Evolutionary conservation across 2,329 filamentous ascomycete species (phyloP).

Genomic region (Lecanosticta acicola): DNA sequence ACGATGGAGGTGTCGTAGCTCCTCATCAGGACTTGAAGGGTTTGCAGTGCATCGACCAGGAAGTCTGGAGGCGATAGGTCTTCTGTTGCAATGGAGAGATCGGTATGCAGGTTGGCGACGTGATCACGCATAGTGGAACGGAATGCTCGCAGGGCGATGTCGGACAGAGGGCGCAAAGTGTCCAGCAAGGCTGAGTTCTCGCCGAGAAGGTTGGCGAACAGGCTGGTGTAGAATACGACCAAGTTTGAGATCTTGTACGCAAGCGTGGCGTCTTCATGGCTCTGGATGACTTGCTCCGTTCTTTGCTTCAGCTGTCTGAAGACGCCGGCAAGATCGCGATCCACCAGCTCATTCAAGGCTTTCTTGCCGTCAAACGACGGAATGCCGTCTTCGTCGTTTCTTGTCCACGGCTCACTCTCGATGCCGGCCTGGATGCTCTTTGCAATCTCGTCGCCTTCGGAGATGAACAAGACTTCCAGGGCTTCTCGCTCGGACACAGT

Average conservation of each 20-base stretch:
- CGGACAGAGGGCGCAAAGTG: slow-evolving; percentile 62
- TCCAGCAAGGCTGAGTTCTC: slow-evolving; percentile 63
- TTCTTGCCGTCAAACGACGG: slow-evolving; percentile 68
- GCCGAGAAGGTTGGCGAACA: slow-evolving; percentile 75
- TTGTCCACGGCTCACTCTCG: slow-evolving; percentile 74
- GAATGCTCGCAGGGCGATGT: slow-evolving; percentile 77
- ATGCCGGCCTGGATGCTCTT: slow-evolving; percentile 73
- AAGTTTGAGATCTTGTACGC: slow-evolving; percentile 89
- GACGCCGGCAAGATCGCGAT: slow-evolving; percentile 75
- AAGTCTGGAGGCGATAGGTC: slow-evolving; percentile 76
- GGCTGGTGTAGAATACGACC: slow-evolving; percentile 79
- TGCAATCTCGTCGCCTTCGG: slow-evolving; percentile 81
- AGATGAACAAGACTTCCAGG: slow-evolving; percentile 83
- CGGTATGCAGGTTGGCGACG: slow-evolving; percentile 65
- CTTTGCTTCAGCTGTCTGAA: slow-evolving; percentile 80
- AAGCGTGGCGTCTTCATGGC: slow-evolving; percentile 81
- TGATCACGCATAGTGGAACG: slow-evolving; percentile 74
- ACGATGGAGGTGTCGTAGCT: slow-evolving; percentile 80
- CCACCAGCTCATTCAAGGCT: slow-evolving; percentile 79
- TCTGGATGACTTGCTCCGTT: slow-evolving; percentile 85
- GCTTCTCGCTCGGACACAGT: slow-evolving; percentile 91
- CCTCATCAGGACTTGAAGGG: slow-evolving; percentile 71
- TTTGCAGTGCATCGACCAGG: slow-evolving; percentile 71
- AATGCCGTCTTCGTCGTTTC: slow-evolving; percentile 49
- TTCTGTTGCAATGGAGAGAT: slow-evolving; percentile 64